These are phyloP conservation scores for Silene conica DNA, from an alignment of 148 eudicot genomes.

Conservation along the genomic window DNA sequence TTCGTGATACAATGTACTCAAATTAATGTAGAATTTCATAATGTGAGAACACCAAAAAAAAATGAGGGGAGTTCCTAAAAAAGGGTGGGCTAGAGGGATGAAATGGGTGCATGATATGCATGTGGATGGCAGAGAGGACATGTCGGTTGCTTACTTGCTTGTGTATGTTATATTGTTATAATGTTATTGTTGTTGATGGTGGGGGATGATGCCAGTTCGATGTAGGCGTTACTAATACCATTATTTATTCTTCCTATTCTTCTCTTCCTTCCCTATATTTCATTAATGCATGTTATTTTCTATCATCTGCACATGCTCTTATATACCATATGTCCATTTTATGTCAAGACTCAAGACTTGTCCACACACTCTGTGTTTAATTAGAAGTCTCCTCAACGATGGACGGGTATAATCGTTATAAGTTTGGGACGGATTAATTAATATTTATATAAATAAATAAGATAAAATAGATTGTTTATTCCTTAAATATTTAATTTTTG, in stretches of 20 bases:
- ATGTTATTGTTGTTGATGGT: too few species aligned
- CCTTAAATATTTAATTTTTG: too few species aligned
- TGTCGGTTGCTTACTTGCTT: constrained; percentile 34
- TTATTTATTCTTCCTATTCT: not conserved
- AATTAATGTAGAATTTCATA: too few species aligned
- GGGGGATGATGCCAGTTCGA: constrained; percentile 16
- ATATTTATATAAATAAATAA: too few species aligned
- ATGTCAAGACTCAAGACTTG: too few species aligned
- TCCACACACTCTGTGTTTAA: too few species aligned
- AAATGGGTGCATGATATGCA: constrained; percentile 16
- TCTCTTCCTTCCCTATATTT: not conserved
- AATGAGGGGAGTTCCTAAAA: not conserved
- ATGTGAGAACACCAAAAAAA: too few species aligned
- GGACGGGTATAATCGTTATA: too few species aligned
- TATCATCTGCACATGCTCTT: constrained; percentile 17
- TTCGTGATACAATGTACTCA: too few species aligned
- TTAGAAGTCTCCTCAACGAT: too few species aligned
- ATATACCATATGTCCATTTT: not conserved
- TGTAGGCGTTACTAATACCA: not conserved
- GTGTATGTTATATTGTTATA: not conserved
- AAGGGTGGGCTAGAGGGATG: constrained; percentile 10
- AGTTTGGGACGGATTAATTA: too few species aligned
- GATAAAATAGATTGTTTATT: too few species aligned
- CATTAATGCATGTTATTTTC: not conserved
- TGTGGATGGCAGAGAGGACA: constrained; percentile 37